Evolutionary conservation across 805 yeast species (phyloP), one percentile per base, ranked within the genome.

Genomic region (Sugiyamaella chiloensis): DNA sequence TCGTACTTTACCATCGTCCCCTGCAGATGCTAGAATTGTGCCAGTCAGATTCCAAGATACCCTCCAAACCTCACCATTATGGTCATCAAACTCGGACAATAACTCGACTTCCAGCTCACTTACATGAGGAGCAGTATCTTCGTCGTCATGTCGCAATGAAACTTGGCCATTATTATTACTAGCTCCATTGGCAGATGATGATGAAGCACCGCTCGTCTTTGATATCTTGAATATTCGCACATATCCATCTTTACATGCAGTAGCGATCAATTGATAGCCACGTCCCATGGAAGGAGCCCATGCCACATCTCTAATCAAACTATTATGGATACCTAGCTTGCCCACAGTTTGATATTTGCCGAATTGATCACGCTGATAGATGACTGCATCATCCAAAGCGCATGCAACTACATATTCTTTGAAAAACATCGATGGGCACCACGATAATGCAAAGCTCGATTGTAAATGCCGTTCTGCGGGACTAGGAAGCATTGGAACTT

Each of bases 201-300:
- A 32, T 17, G 34, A 26, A 9, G 19, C 27, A 5, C 43, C 44
- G 4, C 40, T 24, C 26, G 60, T 55, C 51, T 83, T 89, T 11
- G 54, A 46, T 71, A 89, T 71, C 64, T 85, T 87, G 73, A 83
- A 91, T 2, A 93, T 83, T 45, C 98, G 77, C 8, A 93, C 89
- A 59, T 73, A 80, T 1, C 98, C 99, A 64, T 93, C 99, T 63
- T 89, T 89, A 63, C 96, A 89, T 4, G 95, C 98, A 0, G 98
- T 91, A 0, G 99, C 98, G 36, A 93, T 73, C 41, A 90, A 70
- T 58, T 91, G 96, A 63, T 80, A 87, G 53, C 83, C 80, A 56
- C 96, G 73, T 2, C 98, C 98, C 84, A 90, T 87, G 0, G 95
- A 80, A 2, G 98, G 96, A 0, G 98, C 98, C 99, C 99, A 91